Percentiles rank a stretch among this genome's conserved stretches.
Conservation (phyloP, 345 rosid genomes). For the Eucalyptus sp. region DNA sequence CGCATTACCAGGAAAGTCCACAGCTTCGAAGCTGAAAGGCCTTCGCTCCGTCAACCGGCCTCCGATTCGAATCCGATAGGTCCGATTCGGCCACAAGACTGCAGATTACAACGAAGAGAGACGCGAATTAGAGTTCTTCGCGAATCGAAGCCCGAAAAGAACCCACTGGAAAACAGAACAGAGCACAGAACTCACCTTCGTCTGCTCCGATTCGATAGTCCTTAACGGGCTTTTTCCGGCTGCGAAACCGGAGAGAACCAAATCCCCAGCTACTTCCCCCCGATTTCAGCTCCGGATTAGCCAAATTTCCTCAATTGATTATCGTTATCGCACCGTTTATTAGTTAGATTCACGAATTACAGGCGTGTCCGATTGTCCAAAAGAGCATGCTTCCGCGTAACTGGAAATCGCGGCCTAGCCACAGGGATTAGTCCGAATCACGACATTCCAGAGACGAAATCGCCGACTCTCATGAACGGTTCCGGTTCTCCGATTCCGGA, state of each 20-base stretch:
- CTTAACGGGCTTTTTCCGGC: not conserved
- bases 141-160: not conserved
- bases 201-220: not conserved
- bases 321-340: not conserved
- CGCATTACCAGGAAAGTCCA: not conserved
- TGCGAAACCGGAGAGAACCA: not conserved
- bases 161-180: not conserved
- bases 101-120: not conserved
- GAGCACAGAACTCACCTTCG: not conserved
- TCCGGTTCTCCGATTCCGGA: conserved; percentile 2
- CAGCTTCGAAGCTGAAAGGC: not conserved
- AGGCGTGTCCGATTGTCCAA: not conserved
- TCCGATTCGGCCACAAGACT: not conserved
- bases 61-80: not conserved
- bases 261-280: not conserved
- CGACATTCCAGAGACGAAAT: conserved; percentile 13
- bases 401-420: not conserved
- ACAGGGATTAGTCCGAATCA: conserved; percentile 7
- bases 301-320: not conserved
- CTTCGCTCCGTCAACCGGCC: not conserved
- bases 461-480: conserved; percentile 1
- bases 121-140: not conserved
- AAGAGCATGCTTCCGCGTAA: not conserved
- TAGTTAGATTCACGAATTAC: not conserved
- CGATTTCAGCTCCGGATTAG: not conserved